Base-by-base conservation (phyloP, 371 early-diverging fungal species). In the Apophysomyces ossiformis region DNA sequence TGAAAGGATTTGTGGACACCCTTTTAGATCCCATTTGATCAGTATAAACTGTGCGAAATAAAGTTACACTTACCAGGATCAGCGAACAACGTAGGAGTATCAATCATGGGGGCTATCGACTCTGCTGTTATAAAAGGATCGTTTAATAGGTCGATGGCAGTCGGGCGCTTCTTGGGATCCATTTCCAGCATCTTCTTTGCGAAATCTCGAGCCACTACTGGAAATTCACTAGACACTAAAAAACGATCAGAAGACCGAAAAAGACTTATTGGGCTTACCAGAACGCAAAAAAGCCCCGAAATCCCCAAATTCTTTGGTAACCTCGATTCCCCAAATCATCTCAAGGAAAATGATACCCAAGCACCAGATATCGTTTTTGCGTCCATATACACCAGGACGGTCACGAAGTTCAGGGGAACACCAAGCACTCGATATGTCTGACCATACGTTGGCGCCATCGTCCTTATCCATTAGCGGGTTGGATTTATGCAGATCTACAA, bases 341-440 rank as follows among this genome's bases (percentile, higher is more conserved):
- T 91, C 90, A 37, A 92, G 70, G 18, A 90, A 85, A 0, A 90
- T 84, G 7, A 90, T 76, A 21, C 92, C 93, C 0, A 89, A 73
- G 58, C 87, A 90, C 90, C 92, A 93, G 18, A 93, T 84, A 72
- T 93, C 93, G 65, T 87, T 89, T 66, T 93, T 92, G 47, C 91
- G 78, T 21, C 84, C 82, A 63, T 85, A 84, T 9, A 85, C 69
- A 16, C 87, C 87, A 0, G 89, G 84, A 5, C 82, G 67, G 8
- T 87, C 84, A 7, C 79, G 68, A 36, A 85, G 65, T 74, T 90
- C 90, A 8, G 90, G 89, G 0, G 88, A 78, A 6, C 75, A 70
- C 79, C 91, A 85, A 2, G 75, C 72, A 21, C 70, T 70, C 37
- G 69, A 64, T 6, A 67, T 8, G 43, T 64, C 57, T 7, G 64